phyloP scores from a whole-genome alignment of 2,329 filamentous ascomycete species.

The Hypomyces perniciosus region DNA sequence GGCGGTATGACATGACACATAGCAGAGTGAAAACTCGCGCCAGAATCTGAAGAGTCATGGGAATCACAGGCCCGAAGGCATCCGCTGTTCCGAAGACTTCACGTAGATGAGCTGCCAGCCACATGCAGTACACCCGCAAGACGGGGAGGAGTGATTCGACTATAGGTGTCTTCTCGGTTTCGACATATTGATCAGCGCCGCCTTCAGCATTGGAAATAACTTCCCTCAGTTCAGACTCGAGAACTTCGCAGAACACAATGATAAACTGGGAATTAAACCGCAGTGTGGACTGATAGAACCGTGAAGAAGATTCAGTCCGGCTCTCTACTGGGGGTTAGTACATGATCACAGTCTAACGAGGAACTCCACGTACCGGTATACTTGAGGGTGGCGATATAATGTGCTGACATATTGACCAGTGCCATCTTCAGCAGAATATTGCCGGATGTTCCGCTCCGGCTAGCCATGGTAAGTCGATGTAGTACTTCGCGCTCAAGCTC shows the following conservation, averaged over 20 bases:
- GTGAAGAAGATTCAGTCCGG: constrained; percentile 38
- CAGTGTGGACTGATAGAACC: constrained; percentile 60
- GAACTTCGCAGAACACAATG: constrained; percentile 61
- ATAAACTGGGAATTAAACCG: constrained; percentile 75
- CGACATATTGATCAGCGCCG: constrained; percentile 18
- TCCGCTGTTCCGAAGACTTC: constrained; percentile 42
- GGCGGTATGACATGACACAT: constrained; percentile 37
- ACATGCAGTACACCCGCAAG: constrained; percentile 48
- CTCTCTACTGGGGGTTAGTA: constrained; percentile 31
- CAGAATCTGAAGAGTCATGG: constrained; percentile 41
- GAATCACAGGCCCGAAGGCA: constrained; percentile 39
- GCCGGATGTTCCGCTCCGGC: constrained; percentile 62
- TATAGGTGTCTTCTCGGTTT: constrained; percentile 28
- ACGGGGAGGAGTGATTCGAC: constrained; percentile 44
- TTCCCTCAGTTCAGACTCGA: constrained; percentile 59
- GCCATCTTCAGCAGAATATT: constrained; percentile 70
- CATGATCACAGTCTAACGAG: not conserved
- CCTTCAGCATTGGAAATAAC: constrained; percentile 17
- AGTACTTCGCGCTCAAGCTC: constrained; percentile 84
- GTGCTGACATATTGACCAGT: constrained; percentile 79
- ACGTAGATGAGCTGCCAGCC: constrained; percentile 42
- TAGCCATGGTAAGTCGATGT: constrained; percentile 65
- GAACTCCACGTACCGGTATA: constrained; percentile 26
- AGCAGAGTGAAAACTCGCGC: constrained; percentile 43
- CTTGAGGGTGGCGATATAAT: constrained; percentile 54